A percentile compares a stretch with the other conserved stretches of the same genome.
phyloP scores from a whole-genome alignment of 2,329 filamentous ascomycete species.

The Elsinoe arachidis region DNA sequence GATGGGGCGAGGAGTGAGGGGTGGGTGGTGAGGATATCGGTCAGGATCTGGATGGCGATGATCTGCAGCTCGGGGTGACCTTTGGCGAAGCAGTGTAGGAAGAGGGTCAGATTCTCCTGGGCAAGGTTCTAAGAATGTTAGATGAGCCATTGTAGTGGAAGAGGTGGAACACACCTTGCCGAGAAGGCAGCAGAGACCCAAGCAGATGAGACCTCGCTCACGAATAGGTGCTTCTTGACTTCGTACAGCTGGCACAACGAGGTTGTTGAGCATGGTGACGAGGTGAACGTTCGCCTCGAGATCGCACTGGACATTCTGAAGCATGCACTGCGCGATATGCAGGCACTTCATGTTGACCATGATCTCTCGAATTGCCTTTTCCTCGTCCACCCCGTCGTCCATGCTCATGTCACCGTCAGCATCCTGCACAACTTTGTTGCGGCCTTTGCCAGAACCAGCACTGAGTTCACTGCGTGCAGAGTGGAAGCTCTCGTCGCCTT shows the following conservation, averaged over 20 bases:
- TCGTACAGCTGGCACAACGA: constrained; percentile 89
- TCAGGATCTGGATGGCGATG: constrained; percentile 82
- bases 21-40: constrained; percentile 85
- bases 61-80: constrained; percentile 84
- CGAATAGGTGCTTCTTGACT: constrained; percentile 88
- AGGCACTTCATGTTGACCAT: constrained; percentile 98
- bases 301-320: constrained; percentile 82
- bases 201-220: constrained; percentile 78
- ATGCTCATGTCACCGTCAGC: constrained; percentile 33
- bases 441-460: constrained; percentile 41
- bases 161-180: constrained; percentile 52
- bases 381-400: constrained; percentile 53
- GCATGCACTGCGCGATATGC: constrained; percentile 94
- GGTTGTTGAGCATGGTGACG: constrained; percentile 96
- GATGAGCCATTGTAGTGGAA: constrained; percentile 16
- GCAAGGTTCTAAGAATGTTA: constrained; percentile 56
- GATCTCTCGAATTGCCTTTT: constrained; percentile 78
- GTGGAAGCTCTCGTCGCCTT: constrained; percentile 72
- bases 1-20: constrained; percentile 61
- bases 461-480: constrained; percentile 83
- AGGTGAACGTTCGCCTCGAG: constrained; percentile 82
- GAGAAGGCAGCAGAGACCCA: constrained; percentile 84
- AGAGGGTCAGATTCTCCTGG: constrained; percentile 82
- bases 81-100: constrained; percentile 92
- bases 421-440: constrained; percentile 42